These are phyloP conservation scores for Apophysomyces ossiformis DNA, from an alignment of 371 early-diverging fungal genomes.

Conservation along the genomic window DNA sequence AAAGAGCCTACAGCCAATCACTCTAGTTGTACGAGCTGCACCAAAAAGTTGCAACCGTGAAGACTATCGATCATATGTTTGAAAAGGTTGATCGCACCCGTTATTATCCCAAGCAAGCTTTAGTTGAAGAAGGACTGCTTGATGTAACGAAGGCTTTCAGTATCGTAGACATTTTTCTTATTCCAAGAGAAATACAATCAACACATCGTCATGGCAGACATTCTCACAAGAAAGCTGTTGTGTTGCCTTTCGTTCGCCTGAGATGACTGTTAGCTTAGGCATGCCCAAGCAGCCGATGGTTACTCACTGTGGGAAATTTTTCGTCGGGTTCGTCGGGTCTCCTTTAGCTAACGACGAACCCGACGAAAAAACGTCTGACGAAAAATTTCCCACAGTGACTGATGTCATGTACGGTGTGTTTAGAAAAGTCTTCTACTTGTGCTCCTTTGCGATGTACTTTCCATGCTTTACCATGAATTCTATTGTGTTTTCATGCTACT, in stretches of 20 bases:
- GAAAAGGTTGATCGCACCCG: not conserved
- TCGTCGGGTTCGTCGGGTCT: too few relatives aligned
- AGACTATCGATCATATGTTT: not conserved
- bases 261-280: not conserved
- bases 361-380: too few relatives aligned
- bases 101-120: not conserved
- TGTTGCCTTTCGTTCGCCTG: not conserved
- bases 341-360: too few relatives aligned
- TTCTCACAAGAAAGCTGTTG: not conserved
- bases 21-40: not conserved
- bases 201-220: not conserved
- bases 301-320: too few relatives aligned
- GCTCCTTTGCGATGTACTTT: not conserved
- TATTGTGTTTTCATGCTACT: not conserved
- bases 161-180: not conserved
- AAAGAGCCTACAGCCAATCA: not conserved
- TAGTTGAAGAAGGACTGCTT: not conserved
- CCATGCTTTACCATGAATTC: not conserved
- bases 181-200: not conserved
- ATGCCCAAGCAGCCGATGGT: not conserved
- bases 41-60: not conserved
- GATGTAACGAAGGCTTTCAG: not conserved
- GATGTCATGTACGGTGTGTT: not conserved
- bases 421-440: not conserved
- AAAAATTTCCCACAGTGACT: too few relatives aligned